These are phyloP conservation scores for Cryphonectria parasitica DNA, from an alignment of 2,329 filamentous ascomycete genomes.

Conservation along the genomic window DNA sequence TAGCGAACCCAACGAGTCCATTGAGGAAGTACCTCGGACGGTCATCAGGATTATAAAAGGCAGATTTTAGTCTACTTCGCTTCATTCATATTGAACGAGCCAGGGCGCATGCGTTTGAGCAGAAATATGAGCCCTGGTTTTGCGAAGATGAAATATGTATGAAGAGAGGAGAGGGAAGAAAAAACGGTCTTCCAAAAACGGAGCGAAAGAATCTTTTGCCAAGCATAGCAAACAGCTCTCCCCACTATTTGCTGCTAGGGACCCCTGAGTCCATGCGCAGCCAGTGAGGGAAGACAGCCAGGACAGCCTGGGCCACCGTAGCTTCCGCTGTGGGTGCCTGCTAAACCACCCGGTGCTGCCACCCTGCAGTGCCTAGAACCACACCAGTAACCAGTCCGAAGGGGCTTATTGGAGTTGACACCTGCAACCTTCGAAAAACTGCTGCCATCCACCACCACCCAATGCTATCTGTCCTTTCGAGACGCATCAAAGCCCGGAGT, in stretches of 20 bases:
- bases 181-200: background rate
- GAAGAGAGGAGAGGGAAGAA: constrained; percentile 44
- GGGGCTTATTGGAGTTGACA: background rate
- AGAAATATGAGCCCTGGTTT: constrained; percentile 39
- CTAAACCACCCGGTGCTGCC: background rate
- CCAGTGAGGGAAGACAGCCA: background rate
- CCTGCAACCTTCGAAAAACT: constrained; percentile 4
- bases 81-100: constrained; percentile 25
- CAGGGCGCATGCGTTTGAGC: constrained; percentile 37
- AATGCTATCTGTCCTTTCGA: constrained; percentile 26
- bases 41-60: constrained; percentile 30
- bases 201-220: constrained; percentile 2
- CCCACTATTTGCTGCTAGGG: constrained; percentile 6
- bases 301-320: constrained; percentile 14
- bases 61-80: constrained; percentile 28
- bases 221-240: background rate
- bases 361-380: constrained; percentile 7
- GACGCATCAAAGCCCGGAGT: constrained; percentile 22
- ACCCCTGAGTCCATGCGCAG: background rate
- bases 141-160: constrained; percentile 54
- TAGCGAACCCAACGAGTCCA: constrained; percentile 32
- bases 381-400: constrained; percentile 16
- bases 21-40: constrained; percentile 24
- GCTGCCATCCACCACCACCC: constrained; percentile 11
- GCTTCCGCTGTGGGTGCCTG: constrained; percentile 7